phyloP scores from a whole-genome alignment of 768 basidiomycete genomes.

The Rhizopogon vesiculosus region DNA sequence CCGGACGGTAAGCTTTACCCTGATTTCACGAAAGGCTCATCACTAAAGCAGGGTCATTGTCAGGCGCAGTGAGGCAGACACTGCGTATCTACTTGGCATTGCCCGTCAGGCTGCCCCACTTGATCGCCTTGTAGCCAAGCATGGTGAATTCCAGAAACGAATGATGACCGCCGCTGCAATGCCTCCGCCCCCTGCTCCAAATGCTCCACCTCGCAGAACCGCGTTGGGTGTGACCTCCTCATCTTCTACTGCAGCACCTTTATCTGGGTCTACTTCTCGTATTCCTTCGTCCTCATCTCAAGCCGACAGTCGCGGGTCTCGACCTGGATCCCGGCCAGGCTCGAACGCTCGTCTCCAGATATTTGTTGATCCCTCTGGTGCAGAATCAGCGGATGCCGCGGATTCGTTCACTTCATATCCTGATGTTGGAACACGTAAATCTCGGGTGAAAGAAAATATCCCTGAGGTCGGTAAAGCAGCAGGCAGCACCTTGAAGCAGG shows the following conservation, averaged over 20 bases:
- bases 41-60: conserved; percentile 2
- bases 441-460: conserved; percentile 75
- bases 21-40: conserved; percentile 25
- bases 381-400: conserved; percentile 39
- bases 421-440: conserved; percentile 74
- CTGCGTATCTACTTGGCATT: conserved; percentile 83
- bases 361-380: conserved; percentile 67
- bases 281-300: conserved; percentile 12
- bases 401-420: conserved; percentile 51
- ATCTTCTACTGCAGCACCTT: conserved; percentile 30
- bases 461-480: conserved; percentile 64
- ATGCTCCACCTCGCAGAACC: conserved; percentile 34
- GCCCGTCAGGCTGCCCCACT: conserved; percentile 77
- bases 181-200: conserved; percentile 31
- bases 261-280: conserved; percentile 14
- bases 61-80: conserved; percentile 88
- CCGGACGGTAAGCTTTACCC: conserved; percentile 60
- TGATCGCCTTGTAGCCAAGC: conserved; percentile 71
- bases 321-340: conserved; percentile 28
- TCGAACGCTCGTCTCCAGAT: conserved; percentile 61
- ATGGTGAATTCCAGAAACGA: conserved; percentile 87
- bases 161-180: conserved; percentile 60
- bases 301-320: conserved; percentile 25
- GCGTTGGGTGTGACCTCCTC: conserved; percentile 41
- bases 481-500: conserved; percentile 62